phyloP scores from a whole-genome alignment of 306 rosid species.

The Pueraria montana region DNA sequence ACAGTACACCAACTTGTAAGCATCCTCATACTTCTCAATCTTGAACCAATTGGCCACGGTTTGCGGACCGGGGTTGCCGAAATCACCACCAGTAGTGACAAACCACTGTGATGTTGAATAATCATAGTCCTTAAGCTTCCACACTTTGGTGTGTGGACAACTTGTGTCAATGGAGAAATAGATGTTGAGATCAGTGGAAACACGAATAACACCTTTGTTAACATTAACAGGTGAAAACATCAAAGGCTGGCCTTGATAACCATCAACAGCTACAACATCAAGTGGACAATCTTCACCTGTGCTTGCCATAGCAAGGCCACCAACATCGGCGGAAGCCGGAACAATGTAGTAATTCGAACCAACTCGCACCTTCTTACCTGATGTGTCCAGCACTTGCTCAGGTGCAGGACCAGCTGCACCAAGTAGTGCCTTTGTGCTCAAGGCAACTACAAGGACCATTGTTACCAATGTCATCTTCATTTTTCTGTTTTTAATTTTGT shows the following conservation, averaged over 20 bases:
- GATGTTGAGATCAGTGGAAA: conserved; percentile 65
- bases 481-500: not conserved
- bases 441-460: not conserved
- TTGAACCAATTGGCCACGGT: conserved; percentile 61
- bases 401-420: no score
- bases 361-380: conserved; percentile 44
- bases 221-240: conserved; percentile 49
- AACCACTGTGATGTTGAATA: conserved; percentile 50
- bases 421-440: conserved; percentile 8
- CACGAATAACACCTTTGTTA: conserved; percentile 52
- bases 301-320: conserved; percentile 53
- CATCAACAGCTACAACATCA: conserved; percentile 62
- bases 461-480: conserved; percentile 27
- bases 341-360: conserved; percentile 51
- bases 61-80: conserved; percentile 58
- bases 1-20: conserved; percentile 67
- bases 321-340: conserved; percentile 27
- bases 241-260: conserved; percentile 52
- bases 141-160: conserved; percentile 52
- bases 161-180: conserved; percentile 33
- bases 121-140: conserved; percentile 61
- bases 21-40: conserved; percentile 65
- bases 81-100: conserved; percentile 59
- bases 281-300: conserved; percentile 57
- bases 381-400: conserved; percentile 32